Evolutionary conservation across 2,329 filamentous ascomycete genomes (phyloP).

Genomic region (Colletotrichum ledebouriae): DNA sequence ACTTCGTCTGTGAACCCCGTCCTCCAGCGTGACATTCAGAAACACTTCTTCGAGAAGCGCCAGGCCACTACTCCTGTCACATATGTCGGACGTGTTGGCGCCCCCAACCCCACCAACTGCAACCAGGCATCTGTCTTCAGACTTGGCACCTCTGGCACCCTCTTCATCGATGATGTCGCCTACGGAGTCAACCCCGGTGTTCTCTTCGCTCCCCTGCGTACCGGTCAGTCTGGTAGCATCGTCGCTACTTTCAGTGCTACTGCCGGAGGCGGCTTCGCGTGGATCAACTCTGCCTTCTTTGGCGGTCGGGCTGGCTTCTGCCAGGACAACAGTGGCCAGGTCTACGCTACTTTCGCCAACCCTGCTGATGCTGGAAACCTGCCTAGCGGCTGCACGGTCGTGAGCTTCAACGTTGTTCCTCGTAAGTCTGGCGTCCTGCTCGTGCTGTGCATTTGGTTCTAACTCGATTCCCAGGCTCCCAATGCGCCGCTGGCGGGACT

Average conservation of each 20-base stretch:
- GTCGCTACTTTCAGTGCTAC: constrained; percentile 17
- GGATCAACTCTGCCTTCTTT: constrained; percentile 29
- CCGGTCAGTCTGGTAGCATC: constrained; percentile 21
- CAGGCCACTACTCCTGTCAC: constrained; percentile 10
- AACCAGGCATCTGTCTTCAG: constrained; percentile 27
- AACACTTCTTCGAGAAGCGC: constrained; percentile 2
- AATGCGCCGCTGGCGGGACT: neutral
- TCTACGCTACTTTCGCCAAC: constrained; percentile 34
- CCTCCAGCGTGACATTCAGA: neutral
- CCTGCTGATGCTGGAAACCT: constrained; percentile 8
- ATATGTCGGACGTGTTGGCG: constrained; percentile 16
- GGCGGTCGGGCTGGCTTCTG: constrained; percentile 33
- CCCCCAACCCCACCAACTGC: constrained; percentile 29
- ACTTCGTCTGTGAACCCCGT: neutral
- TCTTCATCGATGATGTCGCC: constrained; percentile 14
- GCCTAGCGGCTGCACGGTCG: constrained; percentile 11
- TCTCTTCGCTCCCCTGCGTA: constrained; percentile 9
- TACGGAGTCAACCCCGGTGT: constrained; percentile 5
- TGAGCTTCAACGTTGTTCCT: constrained; percentile 11
- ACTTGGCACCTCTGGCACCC: constrained; percentile 10
- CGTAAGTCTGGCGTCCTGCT: constrained; percentile 19
- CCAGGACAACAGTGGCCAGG: constrained; percentile 21
- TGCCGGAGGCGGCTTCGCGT: constrained; percentile 15
- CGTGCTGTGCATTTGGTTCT: neutral
- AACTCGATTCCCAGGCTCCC: neutral